A percentile compares a stretch with the other conserved stretches of the same genome.
These are phyloP conservation scores for Ochetophila trinervis DNA, from an alignment of 306 rosid genomes.

Conservation along the genomic window DNA sequence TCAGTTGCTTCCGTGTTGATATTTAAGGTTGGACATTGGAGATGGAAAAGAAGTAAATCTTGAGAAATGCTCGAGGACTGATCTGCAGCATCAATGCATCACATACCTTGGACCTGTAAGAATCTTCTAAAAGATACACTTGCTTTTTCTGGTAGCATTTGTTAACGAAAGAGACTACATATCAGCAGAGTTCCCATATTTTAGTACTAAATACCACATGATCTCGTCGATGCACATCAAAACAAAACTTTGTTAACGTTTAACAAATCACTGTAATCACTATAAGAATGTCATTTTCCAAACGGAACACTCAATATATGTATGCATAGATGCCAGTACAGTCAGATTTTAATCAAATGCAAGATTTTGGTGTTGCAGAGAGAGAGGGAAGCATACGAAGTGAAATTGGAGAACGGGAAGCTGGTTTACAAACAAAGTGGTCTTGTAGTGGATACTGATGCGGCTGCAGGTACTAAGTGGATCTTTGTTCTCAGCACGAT, in stretches of 20 bases:
- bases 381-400: slow-evolving; percentile 75
- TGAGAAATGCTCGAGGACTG: slow-evolving; percentile 54
- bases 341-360: too few species aligned
- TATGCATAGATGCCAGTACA: too few species aligned
- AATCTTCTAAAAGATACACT: not conserved
- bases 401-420: slow-evolving; percentile 47
- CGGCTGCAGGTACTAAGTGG: slow-evolving; percentile 66
- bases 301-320: too few species aligned
- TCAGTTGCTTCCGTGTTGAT: slow-evolving; percentile 15
- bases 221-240: too few species aligned
- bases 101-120: slow-evolving; percentile 82
- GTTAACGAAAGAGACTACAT: not conserved
- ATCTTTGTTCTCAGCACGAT: slow-evolving; percentile 82
- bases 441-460: slow-evolving; percentile 41
- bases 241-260: too few species aligned
- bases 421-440: slow-evolving; percentile 52
- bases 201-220: too few species aligned
- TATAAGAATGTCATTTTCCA: too few species aligned
- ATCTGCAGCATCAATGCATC: slow-evolving; percentile 63
- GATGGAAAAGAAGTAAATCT: slow-evolving; percentile 73
- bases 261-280: too few species aligned
- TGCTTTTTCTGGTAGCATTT: not conserved
- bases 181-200: too few species aligned
- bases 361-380: slow-evolving; percentile 39
- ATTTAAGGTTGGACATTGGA: slow-evolving; percentile 86